A percentile compares a stretch with the other conserved stretches of the same genome.
These are phyloP conservation scores for Aspergillus phoenicis DNA, from an alignment of 2,329 filamentous ascomycete species.

Conservation along the genomic window DNA sequence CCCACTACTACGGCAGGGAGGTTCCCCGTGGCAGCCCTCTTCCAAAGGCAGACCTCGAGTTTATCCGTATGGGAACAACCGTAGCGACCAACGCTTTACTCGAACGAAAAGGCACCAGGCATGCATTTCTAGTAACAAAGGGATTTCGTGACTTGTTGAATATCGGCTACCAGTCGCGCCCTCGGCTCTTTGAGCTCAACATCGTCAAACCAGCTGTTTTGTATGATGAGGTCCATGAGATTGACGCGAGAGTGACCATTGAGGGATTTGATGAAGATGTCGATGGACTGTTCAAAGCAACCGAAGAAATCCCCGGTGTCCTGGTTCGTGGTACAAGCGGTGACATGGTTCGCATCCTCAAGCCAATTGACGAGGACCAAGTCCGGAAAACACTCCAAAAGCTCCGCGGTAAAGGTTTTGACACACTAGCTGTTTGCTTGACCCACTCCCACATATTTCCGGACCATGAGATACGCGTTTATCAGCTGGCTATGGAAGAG, in stretches of 20 bases:
- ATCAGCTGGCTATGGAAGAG: slow-evolving; percentile 71
- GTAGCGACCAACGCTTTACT: slow-evolving; percentile 86
- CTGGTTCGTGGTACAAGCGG: slow-evolving; percentile 53
- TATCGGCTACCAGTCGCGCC: slow-evolving; percentile 86
- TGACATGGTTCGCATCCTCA: slow-evolving; percentile 69
- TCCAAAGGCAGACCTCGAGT: slow-evolving; percentile 20
- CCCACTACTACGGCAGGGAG: slow-evolving; percentile 15
- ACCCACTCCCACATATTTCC: slow-evolving; percentile 88
- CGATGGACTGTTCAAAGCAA: slow-evolving; percentile 19
- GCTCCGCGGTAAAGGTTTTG: slow-evolving; percentile 39
- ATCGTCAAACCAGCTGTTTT: slow-evolving; percentile 71
- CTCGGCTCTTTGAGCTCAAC: slow-evolving; percentile 82
- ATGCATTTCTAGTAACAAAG: slow-evolving; percentile 79
- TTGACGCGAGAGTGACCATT: slow-evolving; percentile 51
- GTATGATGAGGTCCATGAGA: slow-evolving; percentile 27
- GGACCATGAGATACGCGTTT: slow-evolving; percentile 76
- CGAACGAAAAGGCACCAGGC: slow-evolving; percentile 81
- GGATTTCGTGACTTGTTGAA: slow-evolving; percentile 81
- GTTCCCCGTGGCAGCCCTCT: slow-evolving; percentile 22
- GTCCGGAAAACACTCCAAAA: slow-evolving; percentile 61
- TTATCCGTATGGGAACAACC: slow-evolving; percentile 86
- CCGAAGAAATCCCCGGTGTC: slow-evolving; percentile 15
- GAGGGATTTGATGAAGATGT: slow-evolving; percentile 36
- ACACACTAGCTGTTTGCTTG: slow-evolving; percentile 49
- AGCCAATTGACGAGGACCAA: slow-evolving; percentile 58